Conservation (phyloP, 2,329 filamentous ascomycete genomes). For the Aspergillus fumigatiaffinis region DNA sequence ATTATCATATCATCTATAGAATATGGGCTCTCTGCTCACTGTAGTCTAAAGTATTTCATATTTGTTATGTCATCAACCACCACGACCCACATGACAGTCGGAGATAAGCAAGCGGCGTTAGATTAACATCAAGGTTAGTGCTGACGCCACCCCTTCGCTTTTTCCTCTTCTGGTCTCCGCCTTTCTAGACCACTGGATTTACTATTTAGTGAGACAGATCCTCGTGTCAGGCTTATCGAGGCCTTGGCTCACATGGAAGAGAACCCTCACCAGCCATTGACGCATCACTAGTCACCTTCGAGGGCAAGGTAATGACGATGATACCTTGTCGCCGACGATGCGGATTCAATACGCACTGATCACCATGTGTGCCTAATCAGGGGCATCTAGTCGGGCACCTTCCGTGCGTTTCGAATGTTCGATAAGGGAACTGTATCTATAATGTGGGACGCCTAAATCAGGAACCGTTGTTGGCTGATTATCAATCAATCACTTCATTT, state of each 20-base stretch:
- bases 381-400: background rate
- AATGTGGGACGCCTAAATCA: background rate
- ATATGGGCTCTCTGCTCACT: background rate
- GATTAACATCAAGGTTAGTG: background rate
- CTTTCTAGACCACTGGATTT: background rate
- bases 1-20: too few relatives aligned
- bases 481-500: background rate
- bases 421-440: background rate
- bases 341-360: background rate
- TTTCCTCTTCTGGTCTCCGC: background rate
- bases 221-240: too few relatives aligned
- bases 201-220: background rate
- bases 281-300: background rate
- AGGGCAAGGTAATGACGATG: background rate
- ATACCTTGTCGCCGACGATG: too few relatives aligned
- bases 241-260: background rate
- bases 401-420: background rate
- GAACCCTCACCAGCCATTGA: background rate
- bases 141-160: background rate
- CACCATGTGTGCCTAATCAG: background rate
- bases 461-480: background rate
- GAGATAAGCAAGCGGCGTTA: background rate
- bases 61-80: background rate
- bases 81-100: background rate
- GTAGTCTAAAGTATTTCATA: background rate